Conservation (phyloP, 805 yeast genomes). For the Metschnikowia aberdeeniae region DNA sequence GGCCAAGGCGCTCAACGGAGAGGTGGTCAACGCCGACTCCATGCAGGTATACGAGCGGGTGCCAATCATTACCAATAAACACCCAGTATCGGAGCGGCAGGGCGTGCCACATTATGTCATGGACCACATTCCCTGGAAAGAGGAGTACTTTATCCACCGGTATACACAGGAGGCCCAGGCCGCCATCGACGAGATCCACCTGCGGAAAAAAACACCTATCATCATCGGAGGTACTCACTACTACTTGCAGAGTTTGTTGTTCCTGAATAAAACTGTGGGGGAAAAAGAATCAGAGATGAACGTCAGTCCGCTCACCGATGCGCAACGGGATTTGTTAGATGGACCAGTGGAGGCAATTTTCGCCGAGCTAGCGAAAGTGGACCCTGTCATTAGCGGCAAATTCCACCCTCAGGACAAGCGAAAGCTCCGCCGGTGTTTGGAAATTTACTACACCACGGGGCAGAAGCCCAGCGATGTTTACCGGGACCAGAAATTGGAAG, state of each 20-base stretch:
- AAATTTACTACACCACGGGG: slow-evolving; percentile 68
- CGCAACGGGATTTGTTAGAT: slow-evolving; percentile 44
- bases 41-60: slow-evolving; percentile 86
- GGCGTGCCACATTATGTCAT: slow-evolving; percentile 83
- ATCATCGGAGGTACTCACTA: slow-evolving; percentile 96
- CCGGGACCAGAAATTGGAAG: slow-evolving; percentile 48
- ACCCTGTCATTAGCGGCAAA: slow-evolving; percentile 70
- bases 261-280: slow-evolving; percentile 62
- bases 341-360: slow-evolving; percentile 52
- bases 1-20: slow-evolving; percentile 76
- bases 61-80: slow-evolving; percentile 85
- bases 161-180: slow-evolving; percentile 68
- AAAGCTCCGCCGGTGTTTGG: slow-evolving; percentile 74
- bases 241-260: slow-evolving; percentile 74
- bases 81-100: slow-evolving; percentile 71
- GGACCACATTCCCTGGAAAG: slow-evolving; percentile 77
- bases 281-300: slow-evolving; percentile 20
- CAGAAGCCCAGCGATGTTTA: slow-evolving; percentile 68
- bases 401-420: slow-evolving; percentile 91
- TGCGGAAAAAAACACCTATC: slow-evolving; percentile 72
- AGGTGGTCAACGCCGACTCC: slow-evolving; percentile 91
- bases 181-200: slow-evolving; percentile 61
- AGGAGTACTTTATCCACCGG: slow-evolving; percentile 75
- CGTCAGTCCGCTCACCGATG: slow-evolving; percentile 30
- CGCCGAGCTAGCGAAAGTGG: slow-evolving; percentile 46